Base-by-base conservation (phyloP, 2,329 filamentous ascomycete genomes). In the Aspergillus oerlinghausenensis region DNA sequence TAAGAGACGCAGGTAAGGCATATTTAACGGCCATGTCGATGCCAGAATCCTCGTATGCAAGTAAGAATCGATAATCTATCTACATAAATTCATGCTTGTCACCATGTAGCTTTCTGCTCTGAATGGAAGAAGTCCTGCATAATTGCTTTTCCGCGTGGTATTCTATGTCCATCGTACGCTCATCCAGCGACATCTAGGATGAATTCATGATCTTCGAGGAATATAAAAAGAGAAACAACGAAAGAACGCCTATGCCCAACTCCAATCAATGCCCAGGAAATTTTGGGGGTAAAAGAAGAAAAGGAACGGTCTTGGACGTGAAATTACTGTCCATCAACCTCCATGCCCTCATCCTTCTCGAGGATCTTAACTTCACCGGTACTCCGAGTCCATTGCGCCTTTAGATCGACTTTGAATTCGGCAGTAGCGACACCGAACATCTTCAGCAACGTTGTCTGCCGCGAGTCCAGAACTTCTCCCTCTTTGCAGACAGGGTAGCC, bases 391-490 rank as follows among this genome's bases (percentile, higher is more conserved):
- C 76, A 80, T 29, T 82, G 88, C 70, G 92, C 92, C 73, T 89
- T 78, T 63, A 96, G 78, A 68, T 86, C 82, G 57, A 99, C 86
- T 73, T 82, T 87, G 79, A 99, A 99, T 78, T 97, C 92, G 57
- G 91, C 90, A 76, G 94, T 85, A 61, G 89, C 90, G 56, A 97
- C 85, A 53, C 91, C 88, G 77, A 99, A 97, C 68, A 96, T 82
- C 84, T 97, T 97, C 75, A 99, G 76, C 70, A 99, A 78, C 62
- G 92, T 88, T 56, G 94, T 97, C 82, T 99, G 94, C 67, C 93
- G 84, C 64, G 89, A 92, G 75, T 97, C 92, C 64, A 99, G 77
- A 48, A 86, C 82, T 70, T 97, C 85, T 10, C 93, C 94, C 74
- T 92, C 87, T 68, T 86, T 86, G 78, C 93, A 97, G 51, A 99